A percentile compares a stretch with the other conserved stretches of the same genome.
phyloP scores from a whole-genome alignment of 495 filamentous ascomycete species.

The Aspergillus carlsbadensis region DNA sequence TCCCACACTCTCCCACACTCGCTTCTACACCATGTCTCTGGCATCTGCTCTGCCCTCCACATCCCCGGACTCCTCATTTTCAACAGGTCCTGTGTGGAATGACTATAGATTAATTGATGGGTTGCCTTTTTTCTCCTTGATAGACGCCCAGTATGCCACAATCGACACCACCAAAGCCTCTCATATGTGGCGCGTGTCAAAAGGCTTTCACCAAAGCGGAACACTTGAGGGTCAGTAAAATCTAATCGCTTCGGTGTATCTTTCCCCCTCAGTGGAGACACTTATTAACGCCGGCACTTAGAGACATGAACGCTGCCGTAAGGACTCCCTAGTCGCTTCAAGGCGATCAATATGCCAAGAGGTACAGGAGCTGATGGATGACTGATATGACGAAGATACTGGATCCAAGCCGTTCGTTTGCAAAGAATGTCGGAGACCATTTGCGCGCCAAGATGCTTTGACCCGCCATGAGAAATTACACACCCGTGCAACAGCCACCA shows the following conservation, averaged over 20 bases:
- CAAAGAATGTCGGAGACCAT: conserved; percentile 42
- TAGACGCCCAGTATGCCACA: conserved; percentile 14
- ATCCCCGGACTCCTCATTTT: not conserved
- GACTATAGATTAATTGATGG: not conserved
- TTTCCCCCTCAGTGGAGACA: conserved; percentile 18
- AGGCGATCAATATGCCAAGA: conserved; percentile 4
- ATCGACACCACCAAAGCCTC: conserved; percentile 24
- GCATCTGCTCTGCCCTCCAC: not conserved
- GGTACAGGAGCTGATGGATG: conserved; percentile 5
- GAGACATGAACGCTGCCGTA: conserved; percentile 52
- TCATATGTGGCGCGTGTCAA: conserved; percentile 43
- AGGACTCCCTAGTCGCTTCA: conserved; percentile 14
- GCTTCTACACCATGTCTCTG: not conserved
- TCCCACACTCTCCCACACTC: not conserved
- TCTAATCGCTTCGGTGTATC: not conserved
- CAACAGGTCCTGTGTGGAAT: not conserved
- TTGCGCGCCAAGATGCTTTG: conserved; percentile 49
- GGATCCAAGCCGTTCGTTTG: conserved; percentile 47
- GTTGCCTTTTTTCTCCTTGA: not conserved
- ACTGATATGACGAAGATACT: conserved; percentile 36
- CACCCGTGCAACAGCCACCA: conserved; percentile 29
- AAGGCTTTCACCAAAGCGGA: conserved; percentile 48
- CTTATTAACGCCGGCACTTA: conserved; percentile 27
- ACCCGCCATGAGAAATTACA: conserved; percentile 50
- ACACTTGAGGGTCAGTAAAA: conserved; percentile 39